phyloP scores from a whole-genome alignment of 176 grass and related monocot species.

The Zea luxurians region DNA sequence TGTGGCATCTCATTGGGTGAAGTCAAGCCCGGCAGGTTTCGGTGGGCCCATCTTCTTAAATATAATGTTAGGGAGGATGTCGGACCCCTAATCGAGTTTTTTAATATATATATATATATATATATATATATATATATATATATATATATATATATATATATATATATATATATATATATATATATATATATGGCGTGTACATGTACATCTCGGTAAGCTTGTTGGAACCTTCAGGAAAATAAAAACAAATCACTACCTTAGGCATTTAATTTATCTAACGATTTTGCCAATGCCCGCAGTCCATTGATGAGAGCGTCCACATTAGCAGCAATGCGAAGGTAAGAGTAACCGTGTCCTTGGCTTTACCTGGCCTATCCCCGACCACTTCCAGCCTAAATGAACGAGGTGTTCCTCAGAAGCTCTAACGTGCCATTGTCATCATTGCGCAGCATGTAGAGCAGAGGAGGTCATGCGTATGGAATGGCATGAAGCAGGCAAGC shows the following conservation, averaged over 20 bases:
- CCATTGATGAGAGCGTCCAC: conserved; percentile 69
- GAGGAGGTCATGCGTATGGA: conserved; percentile 70
- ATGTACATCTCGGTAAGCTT: too few relatives aligned
- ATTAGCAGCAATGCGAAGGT: conserved; percentile 82
- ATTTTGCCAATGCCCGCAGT: conserved; percentile 46
- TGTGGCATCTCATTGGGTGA: too few relatives aligned
- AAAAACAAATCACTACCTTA: neutral
- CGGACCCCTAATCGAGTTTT: too few relatives aligned
- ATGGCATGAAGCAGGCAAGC: conserved; percentile 85
- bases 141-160: too few relatives aligned
- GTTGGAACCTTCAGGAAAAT: too few relatives aligned
- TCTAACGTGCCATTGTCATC: neutral
- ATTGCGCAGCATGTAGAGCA: conserved; percentile 51
- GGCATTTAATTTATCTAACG: conserved; percentile 31
- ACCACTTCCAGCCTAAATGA: neutral
- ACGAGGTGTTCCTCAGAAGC: neutral
- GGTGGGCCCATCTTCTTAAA: too few relatives aligned
- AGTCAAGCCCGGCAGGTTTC: too few relatives aligned
- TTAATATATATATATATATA: too few relatives aligned
- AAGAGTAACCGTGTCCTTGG: conserved; percentile 13
- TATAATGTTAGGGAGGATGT: too few relatives aligned
- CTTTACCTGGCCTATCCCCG: neutral
- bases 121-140: too few relatives aligned
- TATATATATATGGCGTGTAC: too few relatives aligned
- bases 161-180: too few relatives aligned